These are phyloP conservation scores for Theobroma cacao DNA, from an alignment of 345 rosid genomes.

Conservation along the genomic window DNA sequence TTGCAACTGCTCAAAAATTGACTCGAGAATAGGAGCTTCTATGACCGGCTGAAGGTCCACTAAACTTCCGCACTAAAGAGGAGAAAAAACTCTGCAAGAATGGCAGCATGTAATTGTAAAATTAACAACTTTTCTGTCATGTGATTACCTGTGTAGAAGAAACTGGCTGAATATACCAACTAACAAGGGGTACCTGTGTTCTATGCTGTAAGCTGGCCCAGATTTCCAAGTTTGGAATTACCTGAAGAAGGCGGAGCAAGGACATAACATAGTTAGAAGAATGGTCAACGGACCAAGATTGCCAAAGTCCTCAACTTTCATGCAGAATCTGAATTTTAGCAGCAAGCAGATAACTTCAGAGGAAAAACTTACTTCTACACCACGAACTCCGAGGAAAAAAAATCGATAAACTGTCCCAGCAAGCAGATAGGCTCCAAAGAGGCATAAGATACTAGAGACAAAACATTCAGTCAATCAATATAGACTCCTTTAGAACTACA, in stretches of 20 bases:
- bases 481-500: background rate
- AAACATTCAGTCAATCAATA: conserved; percentile 23
- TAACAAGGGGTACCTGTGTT: conserved; percentile 50
- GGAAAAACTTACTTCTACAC: conserved; percentile 58
- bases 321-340: background rate
- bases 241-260: conserved; percentile 41
- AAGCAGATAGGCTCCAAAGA: conserved; percentile 78
- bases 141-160: background rate
- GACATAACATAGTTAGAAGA: background rate
- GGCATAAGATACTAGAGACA: conserved; percentile 51
- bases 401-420: conserved; percentile 72
- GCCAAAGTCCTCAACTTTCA: background rate
- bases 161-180: background rate
- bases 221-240: conserved; percentile 74
- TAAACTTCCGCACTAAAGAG: conserved; percentile 48
- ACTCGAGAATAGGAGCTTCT: conserved; percentile 66
- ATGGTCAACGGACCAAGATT: background rate
- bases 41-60: conserved; percentile 60
- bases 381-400: conserved; percentile 64
- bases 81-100: conserved; percentile 54
- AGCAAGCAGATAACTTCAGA: background rate
- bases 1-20: conserved; percentile 47
- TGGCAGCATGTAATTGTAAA: background rate
- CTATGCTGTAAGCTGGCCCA: conserved; percentile 80
- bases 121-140: background rate